phyloP scores from a whole-genome alignment of 1,139 yeast species.

The Taiozyma onychis region DNA sequence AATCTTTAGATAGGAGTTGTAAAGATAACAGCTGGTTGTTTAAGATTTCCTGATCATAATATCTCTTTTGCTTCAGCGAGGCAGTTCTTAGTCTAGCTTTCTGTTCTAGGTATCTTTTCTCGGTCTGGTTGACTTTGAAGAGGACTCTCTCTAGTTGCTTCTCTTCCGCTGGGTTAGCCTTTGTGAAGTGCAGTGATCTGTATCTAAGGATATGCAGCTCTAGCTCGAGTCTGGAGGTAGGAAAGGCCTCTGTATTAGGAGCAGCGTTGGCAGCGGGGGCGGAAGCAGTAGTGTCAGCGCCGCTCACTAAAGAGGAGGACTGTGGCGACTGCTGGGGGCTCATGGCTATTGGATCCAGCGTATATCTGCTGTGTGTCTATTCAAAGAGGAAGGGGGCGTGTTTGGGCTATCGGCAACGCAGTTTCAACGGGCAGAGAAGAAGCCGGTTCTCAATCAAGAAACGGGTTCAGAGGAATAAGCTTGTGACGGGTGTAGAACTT shows the following conservation, averaged over 20 bases:
- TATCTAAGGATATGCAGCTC: constrained; percentile 19
- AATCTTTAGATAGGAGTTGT: constrained; percentile 69
- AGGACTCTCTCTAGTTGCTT: constrained; percentile 30
- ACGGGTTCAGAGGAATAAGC: not conserved
- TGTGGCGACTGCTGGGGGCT: not conserved
- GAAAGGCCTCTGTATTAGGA: constrained; percentile 9
- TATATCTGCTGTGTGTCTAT: not conserved
- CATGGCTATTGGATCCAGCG: not conserved
- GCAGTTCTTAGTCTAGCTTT: constrained; percentile 24
- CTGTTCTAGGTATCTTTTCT: constrained; percentile 31
- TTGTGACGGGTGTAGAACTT: not conserved
- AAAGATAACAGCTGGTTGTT: constrained; percentile 69
- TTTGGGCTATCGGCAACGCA: not conserved
- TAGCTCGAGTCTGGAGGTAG: constrained; percentile 18
- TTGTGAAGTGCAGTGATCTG: constrained; percentile 15
- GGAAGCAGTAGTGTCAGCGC: not conserved
- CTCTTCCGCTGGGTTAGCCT: constrained; percentile 15
- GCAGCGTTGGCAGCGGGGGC: not conserved
- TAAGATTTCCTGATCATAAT: constrained; percentile 47
- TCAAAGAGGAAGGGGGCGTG: not conserved
- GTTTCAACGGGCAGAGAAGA: not conserved
- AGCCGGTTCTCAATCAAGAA: no score
- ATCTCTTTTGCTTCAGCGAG: constrained; percentile 21
- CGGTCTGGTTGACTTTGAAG: constrained; percentile 29
- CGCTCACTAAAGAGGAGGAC: not conserved